Base-by-base conservation (phyloP, 352 stramenopile genomes). In the Phytopythium helicoides region DNA sequence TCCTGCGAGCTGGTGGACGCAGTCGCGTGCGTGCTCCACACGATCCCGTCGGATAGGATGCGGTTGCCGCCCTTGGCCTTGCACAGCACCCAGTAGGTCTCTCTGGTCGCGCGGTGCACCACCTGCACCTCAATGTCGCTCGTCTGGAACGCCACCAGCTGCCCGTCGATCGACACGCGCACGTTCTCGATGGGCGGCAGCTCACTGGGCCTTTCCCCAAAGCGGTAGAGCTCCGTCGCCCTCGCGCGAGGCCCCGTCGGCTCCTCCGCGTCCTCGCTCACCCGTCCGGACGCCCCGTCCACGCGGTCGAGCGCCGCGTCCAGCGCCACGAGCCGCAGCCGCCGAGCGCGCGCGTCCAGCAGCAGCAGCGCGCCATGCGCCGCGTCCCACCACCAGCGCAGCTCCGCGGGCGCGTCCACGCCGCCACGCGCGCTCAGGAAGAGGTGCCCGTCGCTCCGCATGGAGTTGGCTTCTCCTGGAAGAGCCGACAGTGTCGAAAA, bases 61-160 rank as follows among this genome's bases (percentile, higher is more conserved):
- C 74, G 68, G 45, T 90, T 92, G 1, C 72, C 75, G 7, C 59
- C 60, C 42, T 84, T 87, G 53, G 77, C 64, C 40, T 74, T 82
- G 66, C 81, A 92, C 46, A 91, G 53, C 28, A 94, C 66, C 76
- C 77, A 92, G 57, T 78, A 87, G 16, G 56, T 76, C 44, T 75
- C 58, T 3, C 69, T 39, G 9, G 79, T 81, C 21, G 54, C 37
- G 19, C 73, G 57, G 25, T 74, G 66, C 8, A 91, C 19, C 46
- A 94, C 64, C 44, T 92, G 77, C 33, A 94, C 79, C 56, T 94
- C 81, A 37, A 92, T 82, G 51, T 94, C 84, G 55, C 78, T 92
- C 47, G 73, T 85, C 57, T 94, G 84, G 37, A 94, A 60, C 6
- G 79, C 81, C 23, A 94, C 56, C 37, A 83, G 92, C 46, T 87